Conservation (phyloP, 345 rosid species). For the Lumnitzera racemosa region DNA sequence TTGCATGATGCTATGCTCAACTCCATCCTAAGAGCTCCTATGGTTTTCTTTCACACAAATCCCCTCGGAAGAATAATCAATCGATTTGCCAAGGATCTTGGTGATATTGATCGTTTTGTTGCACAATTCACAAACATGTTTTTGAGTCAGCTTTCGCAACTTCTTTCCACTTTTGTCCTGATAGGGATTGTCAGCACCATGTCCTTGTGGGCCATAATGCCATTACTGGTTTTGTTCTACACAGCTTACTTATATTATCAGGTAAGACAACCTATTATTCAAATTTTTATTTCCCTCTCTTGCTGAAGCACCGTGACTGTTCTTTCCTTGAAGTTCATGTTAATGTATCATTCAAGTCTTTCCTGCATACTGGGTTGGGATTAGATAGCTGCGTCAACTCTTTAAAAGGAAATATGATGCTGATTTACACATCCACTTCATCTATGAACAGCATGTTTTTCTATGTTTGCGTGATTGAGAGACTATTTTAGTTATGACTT, state of each 20-base stretch:
- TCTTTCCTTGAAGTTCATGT: background rate
- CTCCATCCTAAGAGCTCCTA: constrained; percentile 91
- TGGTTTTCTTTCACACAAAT: constrained; percentile 95
- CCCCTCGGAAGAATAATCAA: constrained; percentile 92
- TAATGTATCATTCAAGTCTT: too few species aligned
- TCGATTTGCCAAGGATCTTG: constrained; percentile 94
- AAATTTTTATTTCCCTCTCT: background rate
- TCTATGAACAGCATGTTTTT: too few species aligned
- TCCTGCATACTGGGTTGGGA: too few species aligned
- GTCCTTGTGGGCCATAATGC: constrained; percentile 98
- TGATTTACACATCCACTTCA: too few species aligned
- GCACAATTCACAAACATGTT: constrained; percentile 75
- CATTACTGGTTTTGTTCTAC: constrained; percentile 86
- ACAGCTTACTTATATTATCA: constrained; percentile 89
- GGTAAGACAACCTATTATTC: constrained; percentile 25
- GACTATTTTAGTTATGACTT: too few species aligned
- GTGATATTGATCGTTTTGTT: constrained; percentile 86
- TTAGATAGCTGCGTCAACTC: too few species aligned
- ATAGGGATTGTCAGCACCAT: constrained; percentile 96
- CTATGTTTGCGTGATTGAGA: too few species aligned
- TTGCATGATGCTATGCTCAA: constrained; percentile 91
- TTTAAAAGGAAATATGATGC: too few species aligned
- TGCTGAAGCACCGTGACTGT: background rate
- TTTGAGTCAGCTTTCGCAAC: constrained; percentile 73
- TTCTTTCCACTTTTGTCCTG: constrained; percentile 84